Percentiles rank a stretch among this genome's conserved stretches.
Evolutionary conservation across 768 basidiomycete species (phyloP).

Genomic region (Mycena vulgaris): DNA sequence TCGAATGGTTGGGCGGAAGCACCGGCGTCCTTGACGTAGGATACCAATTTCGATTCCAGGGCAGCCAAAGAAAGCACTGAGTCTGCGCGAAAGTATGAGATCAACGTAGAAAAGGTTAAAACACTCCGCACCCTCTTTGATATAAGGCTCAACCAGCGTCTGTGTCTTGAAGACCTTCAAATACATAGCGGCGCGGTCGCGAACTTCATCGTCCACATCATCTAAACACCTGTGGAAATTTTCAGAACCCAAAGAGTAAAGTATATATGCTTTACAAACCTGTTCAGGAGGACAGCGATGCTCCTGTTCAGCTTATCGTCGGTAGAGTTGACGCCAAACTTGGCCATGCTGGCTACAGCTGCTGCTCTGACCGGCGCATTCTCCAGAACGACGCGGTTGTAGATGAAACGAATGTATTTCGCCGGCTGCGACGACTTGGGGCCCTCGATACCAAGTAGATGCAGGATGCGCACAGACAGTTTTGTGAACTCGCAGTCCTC

Average conservation of each 20-base stretch:
- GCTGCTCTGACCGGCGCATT: constrained; percentile 98
- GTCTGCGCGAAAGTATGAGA: constrained; percentile 67
- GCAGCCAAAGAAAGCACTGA: constrained; percentile 93
- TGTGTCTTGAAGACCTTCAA: constrained; percentile 87
- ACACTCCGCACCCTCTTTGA: constrained; percentile 85
- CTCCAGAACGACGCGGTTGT: constrained; percentile 98
- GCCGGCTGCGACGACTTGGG: constrained; percentile 97
- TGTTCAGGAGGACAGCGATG: constrained; percentile 87
- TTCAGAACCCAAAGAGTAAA: constrained; percentile 19
- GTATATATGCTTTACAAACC: constrained; percentile 61
- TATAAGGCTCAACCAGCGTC: constrained; percentile 85
- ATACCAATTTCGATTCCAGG: constrained; percentile 92
- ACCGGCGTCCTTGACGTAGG: constrained; percentile 89
- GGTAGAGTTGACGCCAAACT: constrained; percentile 93
- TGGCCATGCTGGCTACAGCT: constrained; percentile 94
- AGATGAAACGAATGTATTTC: constrained; percentile 99
- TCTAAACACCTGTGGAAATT: constrained; percentile 83
- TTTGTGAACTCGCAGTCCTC: constrained; percentile 99
- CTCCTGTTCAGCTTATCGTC: constrained; percentile 88
- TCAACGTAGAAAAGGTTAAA: not conserved
- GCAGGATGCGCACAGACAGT: constrained; percentile 95
- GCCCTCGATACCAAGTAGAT: constrained; percentile 95
- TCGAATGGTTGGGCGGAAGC: constrained; percentile 87
- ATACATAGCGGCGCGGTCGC: constrained; percentile 97
- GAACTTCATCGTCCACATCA: constrained; percentile 98